Conservation (phyloP, 78 protist genomes). For the Emiliania huxleyi region DNA sequence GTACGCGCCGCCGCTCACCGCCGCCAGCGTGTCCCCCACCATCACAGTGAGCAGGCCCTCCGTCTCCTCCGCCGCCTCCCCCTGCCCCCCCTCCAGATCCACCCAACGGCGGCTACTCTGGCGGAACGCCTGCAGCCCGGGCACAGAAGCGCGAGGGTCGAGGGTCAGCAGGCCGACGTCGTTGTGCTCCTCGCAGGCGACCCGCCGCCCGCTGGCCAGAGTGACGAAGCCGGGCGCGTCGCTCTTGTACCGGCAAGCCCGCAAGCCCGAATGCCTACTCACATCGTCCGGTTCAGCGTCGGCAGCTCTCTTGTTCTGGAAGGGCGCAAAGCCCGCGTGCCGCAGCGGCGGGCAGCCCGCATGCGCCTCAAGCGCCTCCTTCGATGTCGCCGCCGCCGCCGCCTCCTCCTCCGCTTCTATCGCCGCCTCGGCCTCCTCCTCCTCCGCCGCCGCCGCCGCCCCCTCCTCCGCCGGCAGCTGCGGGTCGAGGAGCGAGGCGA, state of each 20-base stretch:
- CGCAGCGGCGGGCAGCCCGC: background rate
- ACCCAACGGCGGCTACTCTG: background rate
- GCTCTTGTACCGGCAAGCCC: background rate
- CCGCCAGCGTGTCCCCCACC: background rate
- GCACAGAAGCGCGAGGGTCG: background rate
- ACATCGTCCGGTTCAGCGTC: too few relatives aligned
- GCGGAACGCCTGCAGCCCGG: background rate
- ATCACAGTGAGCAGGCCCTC: background rate
- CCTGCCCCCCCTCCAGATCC: background rate
- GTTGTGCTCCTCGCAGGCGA: background rate
- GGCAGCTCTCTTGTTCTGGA: too few relatives aligned
- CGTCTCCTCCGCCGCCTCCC: background rate
- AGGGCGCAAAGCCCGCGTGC: too few relatives aligned
- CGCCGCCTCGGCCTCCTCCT: too few relatives aligned
- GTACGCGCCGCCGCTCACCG: background rate
- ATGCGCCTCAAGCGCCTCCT: background rate
- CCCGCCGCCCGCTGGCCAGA: background rate
- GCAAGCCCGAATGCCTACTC: too few relatives aligned
- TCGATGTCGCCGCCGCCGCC: background rate
- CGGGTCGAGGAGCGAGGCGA: background rate
- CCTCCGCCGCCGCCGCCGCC: background rate
- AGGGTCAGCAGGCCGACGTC: background rate
- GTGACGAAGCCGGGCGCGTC: background rate
- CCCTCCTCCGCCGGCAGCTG: background rate
- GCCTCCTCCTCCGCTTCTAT: background rate